Evolutionary conservation across 169 alveolate genomes (phyloP).

Genomic region (Plasmodium berghei): DNA sequence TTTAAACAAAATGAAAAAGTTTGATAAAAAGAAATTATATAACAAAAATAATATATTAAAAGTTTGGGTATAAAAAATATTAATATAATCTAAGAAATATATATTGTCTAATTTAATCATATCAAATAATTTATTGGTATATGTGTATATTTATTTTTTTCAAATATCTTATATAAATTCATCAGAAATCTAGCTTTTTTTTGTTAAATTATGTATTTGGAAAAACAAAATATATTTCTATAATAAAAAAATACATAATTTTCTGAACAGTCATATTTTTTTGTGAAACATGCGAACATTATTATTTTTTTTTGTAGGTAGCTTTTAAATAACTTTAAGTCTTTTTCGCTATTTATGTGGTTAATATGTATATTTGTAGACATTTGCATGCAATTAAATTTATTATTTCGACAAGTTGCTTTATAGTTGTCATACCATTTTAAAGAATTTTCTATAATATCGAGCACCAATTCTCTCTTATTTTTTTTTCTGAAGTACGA

Average conservation of each 20-base stretch:
- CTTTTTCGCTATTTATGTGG: background rate
- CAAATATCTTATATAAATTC: background rate
- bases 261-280: slow-evolving; percentile 41
- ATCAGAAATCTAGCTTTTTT: background rate
- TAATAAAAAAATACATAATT: background rate
- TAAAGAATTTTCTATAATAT: too few species aligned
- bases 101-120: background rate
- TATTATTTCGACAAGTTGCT: too few species aligned
- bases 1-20: too few species aligned
- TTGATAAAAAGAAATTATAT: background rate
- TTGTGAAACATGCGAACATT: slow-evolving; percentile 1
- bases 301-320: slow-evolving; percentile 23
- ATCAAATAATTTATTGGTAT: background rate
- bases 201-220: background rate
- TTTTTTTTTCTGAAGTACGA: too few species aligned
- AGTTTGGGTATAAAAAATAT: background rate
- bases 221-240: background rate
- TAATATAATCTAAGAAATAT: background rate
- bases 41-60: background rate
- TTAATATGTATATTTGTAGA: too few species aligned
- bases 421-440: too few species aligned
- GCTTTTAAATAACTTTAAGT: background rate
- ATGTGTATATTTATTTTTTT: slow-evolving; percentile 5
- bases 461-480: too few species aligned
- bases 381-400: too few species aligned